A percentile compares a stretch with the other conserved stretches of the same genome.
Conservation (phyloP, 805 yeast genomes). For the Maudiozyma saulgeensis region DNA sequence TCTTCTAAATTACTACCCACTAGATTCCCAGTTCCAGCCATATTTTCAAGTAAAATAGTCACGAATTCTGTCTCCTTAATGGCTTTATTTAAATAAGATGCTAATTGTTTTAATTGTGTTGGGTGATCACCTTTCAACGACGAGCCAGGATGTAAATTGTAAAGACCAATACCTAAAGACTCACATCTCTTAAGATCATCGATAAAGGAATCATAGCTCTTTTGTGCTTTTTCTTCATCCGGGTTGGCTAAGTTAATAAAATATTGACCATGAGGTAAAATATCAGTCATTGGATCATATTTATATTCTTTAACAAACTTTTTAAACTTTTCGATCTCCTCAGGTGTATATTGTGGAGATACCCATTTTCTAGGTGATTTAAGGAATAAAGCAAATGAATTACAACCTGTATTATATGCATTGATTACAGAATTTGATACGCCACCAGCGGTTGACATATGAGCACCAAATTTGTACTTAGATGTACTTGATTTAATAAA, state of each 20-base stretch:
- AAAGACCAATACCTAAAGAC: slow-evolving; percentile 68
- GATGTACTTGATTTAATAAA: slow-evolving; percentile 37
- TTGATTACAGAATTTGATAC: slow-evolving; percentile 56
- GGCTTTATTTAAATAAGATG: slow-evolving; percentile 72
- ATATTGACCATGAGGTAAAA: slow-evolving; percentile 91
- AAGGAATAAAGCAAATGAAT: slow-evolving; percentile 82
- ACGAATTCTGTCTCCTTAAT: slow-evolving; percentile 66
- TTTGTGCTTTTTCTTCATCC: slow-evolving; percentile 64
- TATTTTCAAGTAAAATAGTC: slow-evolving; percentile 84
- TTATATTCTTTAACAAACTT: slow-evolving; percentile 50
- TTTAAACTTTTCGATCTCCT: slow-evolving; percentile 60
- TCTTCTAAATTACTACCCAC: slow-evolving; percentile 79
- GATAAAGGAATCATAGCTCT: slow-evolving; percentile 65
- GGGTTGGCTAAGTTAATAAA: slow-evolving; percentile 90
- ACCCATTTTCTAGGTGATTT: slow-evolving; percentile 90
- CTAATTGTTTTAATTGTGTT: slow-evolving; percentile 58
- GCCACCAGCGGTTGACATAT: slow-evolving; percentile 78
- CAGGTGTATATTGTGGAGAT: slow-evolving; percentile 61
- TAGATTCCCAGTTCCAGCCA: slow-evolving; percentile 95
- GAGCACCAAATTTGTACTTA: slow-evolving; percentile 73
- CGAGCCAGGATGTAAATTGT: slow-evolving; percentile 93
- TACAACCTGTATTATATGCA: slow-evolving; percentile 46
- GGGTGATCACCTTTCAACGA: slow-evolving; percentile 62
- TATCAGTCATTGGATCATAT: slow-evolving; percentile 66
- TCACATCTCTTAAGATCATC: slow-evolving; percentile 90